Conservation (phyloP, 2,329 filamentous ascomycete genomes). For the Westerdykella aurantiaca region DNA sequence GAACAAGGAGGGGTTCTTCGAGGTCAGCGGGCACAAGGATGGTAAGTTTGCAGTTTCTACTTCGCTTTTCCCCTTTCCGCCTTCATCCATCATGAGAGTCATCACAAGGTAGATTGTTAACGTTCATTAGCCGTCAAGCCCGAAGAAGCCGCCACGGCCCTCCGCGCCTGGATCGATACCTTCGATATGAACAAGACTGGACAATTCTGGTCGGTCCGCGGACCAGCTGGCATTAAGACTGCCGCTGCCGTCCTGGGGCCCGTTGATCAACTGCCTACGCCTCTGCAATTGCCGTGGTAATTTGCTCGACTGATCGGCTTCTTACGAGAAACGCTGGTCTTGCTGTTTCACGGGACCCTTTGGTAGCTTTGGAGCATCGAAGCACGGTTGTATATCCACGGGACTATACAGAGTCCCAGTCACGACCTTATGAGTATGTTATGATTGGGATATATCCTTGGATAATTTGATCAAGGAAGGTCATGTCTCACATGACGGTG, state of each 20-base stretch:
- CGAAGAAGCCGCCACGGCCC: constrained; percentile 56
- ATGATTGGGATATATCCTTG: no score
- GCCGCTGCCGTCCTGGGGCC: constrained; percentile 54
- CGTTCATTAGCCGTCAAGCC: constrained; percentile 59
- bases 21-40: constrained; percentile 39
- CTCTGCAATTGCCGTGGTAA: constrained; percentile 11
- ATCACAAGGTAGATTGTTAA: constrained; percentile 32
- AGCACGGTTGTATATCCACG: no score
- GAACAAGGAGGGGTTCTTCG: constrained; percentile 56
- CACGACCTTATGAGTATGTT: no score
- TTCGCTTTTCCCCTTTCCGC: constrained; percentile 55
- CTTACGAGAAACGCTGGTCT: no score
- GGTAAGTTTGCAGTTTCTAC: constrained; percentile 46
- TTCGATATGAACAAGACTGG: constrained; percentile 60
- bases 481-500: no score
- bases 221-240: constrained; percentile 60
- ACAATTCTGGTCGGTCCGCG: constrained; percentile 64
- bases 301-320: no score
- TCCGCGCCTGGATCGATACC: constrained; percentile 54
- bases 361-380: no score
- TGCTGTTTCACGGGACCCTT: no score
- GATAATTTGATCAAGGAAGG: no score
- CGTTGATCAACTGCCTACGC: constrained; percentile 8
- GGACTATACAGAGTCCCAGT: no score
- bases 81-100: constrained; percentile 40